Conservation (phyloP, 768 basidiomycete genomes). For the Serendipita sp. region DNA sequence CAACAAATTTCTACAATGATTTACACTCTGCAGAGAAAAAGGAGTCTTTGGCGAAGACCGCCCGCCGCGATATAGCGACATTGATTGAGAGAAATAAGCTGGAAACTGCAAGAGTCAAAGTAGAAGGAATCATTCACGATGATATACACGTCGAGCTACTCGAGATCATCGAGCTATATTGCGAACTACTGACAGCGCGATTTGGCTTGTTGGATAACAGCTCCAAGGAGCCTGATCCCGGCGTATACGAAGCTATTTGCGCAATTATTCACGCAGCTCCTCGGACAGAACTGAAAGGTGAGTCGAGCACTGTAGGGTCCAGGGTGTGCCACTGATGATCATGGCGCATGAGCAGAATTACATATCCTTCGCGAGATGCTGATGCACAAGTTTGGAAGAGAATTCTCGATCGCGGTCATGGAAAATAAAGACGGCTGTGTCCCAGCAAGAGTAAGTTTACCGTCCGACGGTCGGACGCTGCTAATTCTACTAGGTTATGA, state of each 20-base stretch:
- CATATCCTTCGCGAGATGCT: conserved; percentile 83
- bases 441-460: conserved; percentile 52
- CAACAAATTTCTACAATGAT: not conserved
- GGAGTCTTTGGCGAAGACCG: conserved; percentile 58
- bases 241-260: conserved; percentile 71
- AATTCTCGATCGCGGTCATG: conserved; percentile 72
- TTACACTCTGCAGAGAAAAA: conserved; percentile 52
- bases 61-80: conserved; percentile 67
- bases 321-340: not conserved
- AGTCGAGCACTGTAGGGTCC: not conserved
- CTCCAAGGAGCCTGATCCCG: conserved; percentile 72
- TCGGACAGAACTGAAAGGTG: conserved; percentile 79
- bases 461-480: not conserved
- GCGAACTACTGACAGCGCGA: conserved; percentile 81
- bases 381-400: conserved; percentile 91
- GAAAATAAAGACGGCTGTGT: conserved; percentile 73
- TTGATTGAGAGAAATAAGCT: conserved; percentile 63
- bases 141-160: conserved; percentile 76
- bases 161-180: conserved; percentile 86
- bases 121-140: conserved; percentile 75
- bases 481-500: conserved; percentile 38
- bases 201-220: conserved; percentile 87
- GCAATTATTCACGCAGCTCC: conserved; percentile 84
- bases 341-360: conserved; percentile 38
- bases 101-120: conserved; percentile 74